Base-by-base conservation (phyloP, 1,284 basidiomycete species). In the Salmacisia buchloeana region DNA sequence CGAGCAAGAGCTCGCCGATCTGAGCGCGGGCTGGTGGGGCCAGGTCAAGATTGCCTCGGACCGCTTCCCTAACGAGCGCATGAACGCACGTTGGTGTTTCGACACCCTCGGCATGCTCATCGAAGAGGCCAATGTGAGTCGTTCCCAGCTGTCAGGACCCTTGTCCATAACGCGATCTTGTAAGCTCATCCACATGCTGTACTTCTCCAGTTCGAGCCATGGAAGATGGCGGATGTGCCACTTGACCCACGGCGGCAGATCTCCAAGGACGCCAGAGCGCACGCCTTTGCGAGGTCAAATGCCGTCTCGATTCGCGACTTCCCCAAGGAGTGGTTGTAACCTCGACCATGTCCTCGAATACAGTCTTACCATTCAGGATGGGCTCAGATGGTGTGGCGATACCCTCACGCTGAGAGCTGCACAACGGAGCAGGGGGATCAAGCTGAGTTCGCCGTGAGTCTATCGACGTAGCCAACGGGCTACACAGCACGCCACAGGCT, bases 51-150 rank as follows among this genome's bases (percentile, higher is more conserved):
- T 82, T 41, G 67, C 69, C 12, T 80, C 79, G 66, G 80, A 80
- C 39, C 39, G 70, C 57, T 78, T 78, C 64, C 81, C 80, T 9
- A 74, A 69, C 29, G 70, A 75, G 49, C 57, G 73, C 43, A 79
- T 81, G 76, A 82, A 82, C 63, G 75, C 80, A 65, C 81, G 81
- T 69, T 82, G 81, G 81, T 82, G 81, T 68, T 78, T 76, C 41
- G 81, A 82, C 62, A 76, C 72, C 18, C 63, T 82, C 27, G 79
- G 81, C 66, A 70, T 66, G 45, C 64, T 82, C 59, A 68, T 82
- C 23, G 59, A 59, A 5, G 81, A 79, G 60, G 79, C 81, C 5
- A 70, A 75, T 54, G 75, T 79, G 60, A 60, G 76, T 69, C n/a
- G n/a, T n/a, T n/a, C n/a, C n/a, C n/a, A n/a, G n/a, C n/a, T n/a